Base-by-base conservation (phyloP, 345 rosid genomes). In the Fremontodendron californicum region DNA sequence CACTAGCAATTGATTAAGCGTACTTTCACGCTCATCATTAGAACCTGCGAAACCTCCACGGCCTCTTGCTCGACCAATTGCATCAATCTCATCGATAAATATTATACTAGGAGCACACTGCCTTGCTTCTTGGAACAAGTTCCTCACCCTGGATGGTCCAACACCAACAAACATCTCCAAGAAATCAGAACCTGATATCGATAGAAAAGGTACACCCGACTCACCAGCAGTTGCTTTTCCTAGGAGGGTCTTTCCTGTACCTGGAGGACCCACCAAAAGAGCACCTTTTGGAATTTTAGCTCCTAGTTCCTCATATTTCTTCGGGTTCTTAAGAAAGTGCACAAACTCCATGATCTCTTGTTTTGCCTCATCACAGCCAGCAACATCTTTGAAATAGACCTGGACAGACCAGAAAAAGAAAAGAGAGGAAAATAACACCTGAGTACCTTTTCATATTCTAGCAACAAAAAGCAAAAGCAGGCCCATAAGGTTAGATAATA, bases 91-190 rank as follows among this genome's bases (percentile, higher is more conserved):
- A 84, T 96, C 98, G 15, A 96, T 96, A 81, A 96, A 96, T 58
- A 93, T 79, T 79, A 96, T 96, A 77, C 98, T 92, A 12, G 99
- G 97, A 23, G 98, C 93, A 83, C 91, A 82, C 64, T 88, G 90
- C 81, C 99, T 91, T 43, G 99, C 98, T 78, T 96, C 99, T 79
- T 92, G 97, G 84, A 96, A 96, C 88, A 96, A 90, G 80, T 86
- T 87, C 80, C 99, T 90, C 46, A 96, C 99, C 82, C 98, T 91
- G 3, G 99, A 93, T 12, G 98, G 99, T 73, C 99, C 99, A 81
- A 96, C 98, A 61, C 98, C 99, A 70, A 96, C 99, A 86, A 96
- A 96, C 98, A 96, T 91, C 89, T 96, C 99, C 94, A 92, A 90
- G 84, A 96, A 96, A 87, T 96, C 99, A 10, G 99, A 96, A 70